A percentile compares a stretch with the other conserved stretches of the same genome.
Evolutionary conservation across 768 basidiomycete species (phyloP).

Genomic region (Sistotremastrum suecicum): DNA sequence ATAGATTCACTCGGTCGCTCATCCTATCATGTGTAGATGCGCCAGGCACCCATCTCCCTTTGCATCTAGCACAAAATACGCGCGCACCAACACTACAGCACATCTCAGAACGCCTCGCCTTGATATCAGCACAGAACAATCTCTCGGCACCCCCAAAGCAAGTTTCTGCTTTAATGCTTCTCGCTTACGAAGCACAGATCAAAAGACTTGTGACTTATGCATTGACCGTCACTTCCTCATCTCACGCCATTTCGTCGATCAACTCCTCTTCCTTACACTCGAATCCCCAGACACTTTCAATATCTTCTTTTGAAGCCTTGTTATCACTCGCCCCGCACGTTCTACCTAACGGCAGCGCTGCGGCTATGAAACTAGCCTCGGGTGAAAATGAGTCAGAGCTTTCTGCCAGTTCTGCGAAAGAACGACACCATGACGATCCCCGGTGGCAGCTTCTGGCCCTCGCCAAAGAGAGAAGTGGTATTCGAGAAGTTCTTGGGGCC

Average conservation of each 20-base stretch:
- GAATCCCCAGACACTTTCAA: slow-evolving; percentile 34
- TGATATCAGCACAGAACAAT: slow-evolving; percentile 69
- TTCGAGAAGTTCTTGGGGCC: neutral
- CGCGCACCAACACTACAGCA: slow-evolving; percentile 64
- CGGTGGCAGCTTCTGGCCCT: slow-evolving; percentile 70
- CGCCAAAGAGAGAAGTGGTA: slow-evolving; percentile 47
- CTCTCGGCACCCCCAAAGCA: slow-evolving; percentile 42
- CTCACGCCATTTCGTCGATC: slow-evolving; percentile 66
- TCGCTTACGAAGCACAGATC: slow-evolving; percentile 68
- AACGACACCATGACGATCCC: slow-evolving; percentile 52
- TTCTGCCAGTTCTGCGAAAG: slow-evolving; percentile 41
- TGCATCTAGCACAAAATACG: slow-evolving; percentile 63
- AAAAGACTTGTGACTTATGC: slow-evolving; percentile 77
- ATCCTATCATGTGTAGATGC: slow-evolving; percentile 28
- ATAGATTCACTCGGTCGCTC: neutral
- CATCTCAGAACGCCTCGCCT: slow-evolving; percentile 64
- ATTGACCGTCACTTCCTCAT: slow-evolving; percentile 59
- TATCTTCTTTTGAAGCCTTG: slow-evolving; percentile 61
- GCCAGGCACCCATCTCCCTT: slow-evolving; percentile 54
- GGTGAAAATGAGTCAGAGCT: slow-evolving; percentile 34
- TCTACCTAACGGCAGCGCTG: slow-evolving; percentile 66
- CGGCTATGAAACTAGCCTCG: slow-evolving; percentile 54
- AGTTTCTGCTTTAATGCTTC: slow-evolving; percentile 56
- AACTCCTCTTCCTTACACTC: slow-evolving; percentile 34
- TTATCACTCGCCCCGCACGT: slow-evolving; percentile 66